A percentile compares a stretch with the other conserved stretches of the same genome.
These are phyloP conservation scores for Botrytis cinerea DNA, from an alignment of 2,329 filamentous ascomycete genomes.

Conservation along the genomic window DNA sequence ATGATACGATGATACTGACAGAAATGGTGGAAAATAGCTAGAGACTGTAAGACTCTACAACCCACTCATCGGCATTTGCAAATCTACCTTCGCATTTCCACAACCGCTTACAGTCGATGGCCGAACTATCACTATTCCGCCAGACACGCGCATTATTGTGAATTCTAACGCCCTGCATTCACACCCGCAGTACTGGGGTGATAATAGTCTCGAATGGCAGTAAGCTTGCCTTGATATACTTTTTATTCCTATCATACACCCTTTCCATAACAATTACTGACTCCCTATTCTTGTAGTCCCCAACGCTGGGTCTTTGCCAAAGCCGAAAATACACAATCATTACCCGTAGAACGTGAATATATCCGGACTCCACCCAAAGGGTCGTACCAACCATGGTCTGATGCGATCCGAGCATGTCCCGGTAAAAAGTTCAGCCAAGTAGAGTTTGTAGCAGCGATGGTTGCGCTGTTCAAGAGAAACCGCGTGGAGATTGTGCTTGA, in stretches of 20 bases:
- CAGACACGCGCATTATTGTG: background rate
- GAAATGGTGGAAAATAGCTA: background rate
- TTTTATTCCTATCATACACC: no score
- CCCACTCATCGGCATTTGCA: constrained; percentile 13
- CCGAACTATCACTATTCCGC: constrained; percentile 4
- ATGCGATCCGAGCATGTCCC: constrained; percentile 30
- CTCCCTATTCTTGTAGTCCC: background rate
- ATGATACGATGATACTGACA: background rate
- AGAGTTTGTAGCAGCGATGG: constrained; percentile 33
- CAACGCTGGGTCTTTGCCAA: constrained; percentile 2
- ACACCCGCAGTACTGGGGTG: constrained; percentile 2
- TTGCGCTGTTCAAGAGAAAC: constrained; percentile 22
- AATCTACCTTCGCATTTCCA: background rate
- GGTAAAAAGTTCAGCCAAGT: constrained; percentile 34
- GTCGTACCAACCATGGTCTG: constrained; percentile 29
- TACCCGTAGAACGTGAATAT: background rate
- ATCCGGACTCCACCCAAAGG: constrained; percentile 18
- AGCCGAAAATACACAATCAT: background rate
- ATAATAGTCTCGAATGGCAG: constrained; percentile 3
- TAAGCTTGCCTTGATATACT: background rate
- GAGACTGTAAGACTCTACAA: constrained; percentile 17
- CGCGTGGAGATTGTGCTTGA: constrained; percentile 17
- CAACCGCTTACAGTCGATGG: background rate
- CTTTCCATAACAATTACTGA: background rate
- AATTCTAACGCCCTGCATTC: constrained; percentile 5